Percentiles rank a stretch among this genome's conserved stretches.
Conservation (phyloP, 1,284 basidiomycete species). For the Tranzscheliella williamsii region DNA sequence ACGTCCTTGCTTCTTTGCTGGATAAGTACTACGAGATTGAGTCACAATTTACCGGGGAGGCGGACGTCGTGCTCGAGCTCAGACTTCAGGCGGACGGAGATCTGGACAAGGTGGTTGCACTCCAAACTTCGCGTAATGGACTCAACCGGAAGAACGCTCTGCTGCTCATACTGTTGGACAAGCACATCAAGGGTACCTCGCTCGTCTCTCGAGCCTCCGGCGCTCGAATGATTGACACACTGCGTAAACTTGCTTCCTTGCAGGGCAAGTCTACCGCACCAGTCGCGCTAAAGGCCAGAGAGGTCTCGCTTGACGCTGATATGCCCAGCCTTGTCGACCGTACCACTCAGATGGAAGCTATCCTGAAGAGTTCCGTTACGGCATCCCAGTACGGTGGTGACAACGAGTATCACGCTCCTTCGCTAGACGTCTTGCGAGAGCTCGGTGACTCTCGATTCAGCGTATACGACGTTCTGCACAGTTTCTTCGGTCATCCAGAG, state of each 20-base stretch:
- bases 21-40: constrained; percentile 81
- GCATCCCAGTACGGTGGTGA: constrained; percentile 83
- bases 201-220: constrained; percentile 43
- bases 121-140: constrained; percentile 94
- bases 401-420: constrained; percentile 67
- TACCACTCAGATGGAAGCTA: constrained; percentile 86
- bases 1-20: constrained; percentile 74
- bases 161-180: constrained; percentile 80
- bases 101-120: constrained; percentile 81
- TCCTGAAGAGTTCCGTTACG: constrained; percentile 84
- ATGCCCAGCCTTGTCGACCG: constrained; percentile 97
- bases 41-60: constrained; percentile 85
- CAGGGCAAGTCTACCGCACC: constrained; percentile 64
- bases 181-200: constrained; percentile 58
- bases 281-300: constrained; percentile 85
- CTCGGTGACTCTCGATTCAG: constrained; percentile 94
- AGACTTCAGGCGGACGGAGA: constrained; percentile 90
- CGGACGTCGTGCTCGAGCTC: constrained; percentile 85
- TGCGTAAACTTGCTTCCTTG: constrained; percentile 71
- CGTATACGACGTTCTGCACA: constrained; percentile 93
- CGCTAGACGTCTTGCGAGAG: constrained; percentile 84
- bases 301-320: constrained; percentile 92
- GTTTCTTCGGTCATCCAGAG: constrained; percentile 82
- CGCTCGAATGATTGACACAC: constrained; percentile 46
- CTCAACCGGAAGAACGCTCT: constrained; percentile 90